A percentile compares a stretch with the other conserved stretches of the same genome.
Evolutionary conservation across 148 eudicot genomes (phyloP).

Genomic region (Cornus controversa): DNA sequence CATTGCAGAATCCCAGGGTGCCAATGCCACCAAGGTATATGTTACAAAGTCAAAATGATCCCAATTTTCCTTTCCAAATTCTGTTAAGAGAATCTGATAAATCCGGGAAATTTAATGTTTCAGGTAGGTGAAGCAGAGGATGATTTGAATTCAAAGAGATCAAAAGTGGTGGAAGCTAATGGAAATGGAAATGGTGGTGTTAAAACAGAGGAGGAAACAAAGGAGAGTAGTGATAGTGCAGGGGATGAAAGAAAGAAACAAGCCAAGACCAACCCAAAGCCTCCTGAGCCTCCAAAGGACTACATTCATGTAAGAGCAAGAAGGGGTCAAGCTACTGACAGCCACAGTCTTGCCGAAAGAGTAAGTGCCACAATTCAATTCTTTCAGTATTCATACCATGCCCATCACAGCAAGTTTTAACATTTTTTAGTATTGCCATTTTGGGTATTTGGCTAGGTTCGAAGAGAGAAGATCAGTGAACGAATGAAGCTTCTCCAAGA

Average conservation of each 20-base stretch:
- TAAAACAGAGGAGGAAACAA: conserved; percentile 24
- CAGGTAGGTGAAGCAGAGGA: conserved; percentile 43
- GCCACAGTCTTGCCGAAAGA: conserved; percentile 98
- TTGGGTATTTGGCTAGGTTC: conserved; percentile 41
- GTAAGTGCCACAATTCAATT: conserved; percentile 29
- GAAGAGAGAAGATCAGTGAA: conserved; percentile 87
- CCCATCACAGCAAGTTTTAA: background rate
- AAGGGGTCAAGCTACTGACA: conserved; percentile 98
- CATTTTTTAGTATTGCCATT: background rate
- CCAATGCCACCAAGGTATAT: conserved; percentile 24
- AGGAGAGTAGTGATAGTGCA: conserved; percentile 17
- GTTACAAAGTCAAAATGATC: background rate
- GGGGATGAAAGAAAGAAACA: conserved; percentile 29
- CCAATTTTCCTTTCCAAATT: background rate
- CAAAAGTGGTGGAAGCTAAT: conserved; percentile 38
- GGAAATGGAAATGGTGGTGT: conserved; percentile 22
- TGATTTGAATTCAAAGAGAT: conserved; percentile 40
- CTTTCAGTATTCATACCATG: background rate
- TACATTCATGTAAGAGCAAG: conserved; percentile 98
- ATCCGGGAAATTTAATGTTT: background rate
- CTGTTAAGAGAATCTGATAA: background rate
- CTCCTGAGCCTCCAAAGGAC: conserved; percentile 73
- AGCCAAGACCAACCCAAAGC: conserved; percentile 36
- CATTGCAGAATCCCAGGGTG: conserved; percentile 15
- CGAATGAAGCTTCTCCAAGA: conserved; percentile 89